Base-by-base conservation (phyloP, 306 rosid species). In the Purshia tridentata region DNA sequence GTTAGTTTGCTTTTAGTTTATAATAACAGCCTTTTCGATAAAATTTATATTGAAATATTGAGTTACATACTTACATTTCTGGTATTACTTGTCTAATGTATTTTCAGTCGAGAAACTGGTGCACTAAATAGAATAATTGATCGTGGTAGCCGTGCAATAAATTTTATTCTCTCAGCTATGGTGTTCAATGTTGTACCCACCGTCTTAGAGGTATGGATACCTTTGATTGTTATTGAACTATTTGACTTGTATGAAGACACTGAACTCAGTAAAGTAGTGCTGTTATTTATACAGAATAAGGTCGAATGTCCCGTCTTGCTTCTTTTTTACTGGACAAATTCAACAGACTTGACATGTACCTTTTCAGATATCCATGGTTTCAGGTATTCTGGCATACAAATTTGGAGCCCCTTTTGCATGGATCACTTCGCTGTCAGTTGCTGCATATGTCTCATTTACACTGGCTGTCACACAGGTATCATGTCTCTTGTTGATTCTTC, bases 71-170 rank as follows among this genome's bases (percentile, higher is more conserved):
- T 67, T 9, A 57, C 29, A 12, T 74, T 76, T 62, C 59, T 63
- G 18, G 18, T 57, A 57, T 71, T 61, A 35, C 18, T 41, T 74
- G 78, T 50, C 40, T 44, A 16, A 20, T 77, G 50, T 67, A 74
- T 75, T 57, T 83, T 42, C 86, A 94, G 99, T 59, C 99, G 97
- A 71, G 97, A 94, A 84, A 94, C 99, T n/a, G 99, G 99, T 58
- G 96, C 85, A 51, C 80, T 94, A 65, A 89, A 84, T 85, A 86
- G 97, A 90, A 94, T 86, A 66, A 94, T 94, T 75, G 99, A 94
- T 79, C 99, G 99, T 62, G 99, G 99, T 72, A 94, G 96, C 82
- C 97, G 99, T 15, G 96, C 93, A 19, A 94, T 94, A 84, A 94
- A 88, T 80, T 94, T 91, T 81, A 91, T 94, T 80, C 96, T 94